Base-by-base conservation (phyloP, 2,329 filamentous ascomycete genomes). In the Paraphaeosphaeria sporulosa region DNA sequence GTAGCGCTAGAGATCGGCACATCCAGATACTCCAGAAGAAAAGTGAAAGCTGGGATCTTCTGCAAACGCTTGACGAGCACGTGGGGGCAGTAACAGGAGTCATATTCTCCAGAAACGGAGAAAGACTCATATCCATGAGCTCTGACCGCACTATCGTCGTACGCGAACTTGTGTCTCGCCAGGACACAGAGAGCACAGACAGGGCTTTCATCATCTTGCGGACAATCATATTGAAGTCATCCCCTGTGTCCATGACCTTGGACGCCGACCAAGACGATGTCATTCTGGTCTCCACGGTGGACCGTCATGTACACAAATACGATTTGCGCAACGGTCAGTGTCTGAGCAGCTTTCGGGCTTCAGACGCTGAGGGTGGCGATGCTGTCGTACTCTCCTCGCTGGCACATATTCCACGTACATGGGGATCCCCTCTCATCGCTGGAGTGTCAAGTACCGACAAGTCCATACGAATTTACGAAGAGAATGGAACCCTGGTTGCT, bases 371-470 rank as follows among this genome's bases (percentile, higher is more conserved):
- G 46, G 89, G 89, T 12, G 86, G 86, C 12, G 95, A 99, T 70
- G 87, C 93, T 6, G 94, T 94, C 0, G 87, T 95, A 46, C 81
- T 98, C 67, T 92, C 94, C 65, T 91, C 91, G 0, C 83, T 99
- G 32, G 87, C 88, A 1, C 87, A 86, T 50, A 80, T 84, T 74
- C 70, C 87, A 73, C 79, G 87, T 69, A 77, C 84, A 63, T 78
- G 85, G 78, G 82, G 84, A 10, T 75, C 87, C 81, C 86, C 89
- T 30, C 86, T 96, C 53, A 84, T 99, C 54, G 85, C 95, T 19
- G 94, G 93, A n/a, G 86, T 95, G 12, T 97, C 94, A 9, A 94
- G 94, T 68, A 97, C 92, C 0, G 95, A 99, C 77, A 99, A 98
- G 75, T 98, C 95, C 0, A 90, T 99, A 58, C 86, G 95, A 38